Percentiles rank a stretch among this genome's conserved stretches.
Evolutionary conservation across 805 yeast genomes (phyloP).

Genomic region (Millerozyma miso): DNA sequence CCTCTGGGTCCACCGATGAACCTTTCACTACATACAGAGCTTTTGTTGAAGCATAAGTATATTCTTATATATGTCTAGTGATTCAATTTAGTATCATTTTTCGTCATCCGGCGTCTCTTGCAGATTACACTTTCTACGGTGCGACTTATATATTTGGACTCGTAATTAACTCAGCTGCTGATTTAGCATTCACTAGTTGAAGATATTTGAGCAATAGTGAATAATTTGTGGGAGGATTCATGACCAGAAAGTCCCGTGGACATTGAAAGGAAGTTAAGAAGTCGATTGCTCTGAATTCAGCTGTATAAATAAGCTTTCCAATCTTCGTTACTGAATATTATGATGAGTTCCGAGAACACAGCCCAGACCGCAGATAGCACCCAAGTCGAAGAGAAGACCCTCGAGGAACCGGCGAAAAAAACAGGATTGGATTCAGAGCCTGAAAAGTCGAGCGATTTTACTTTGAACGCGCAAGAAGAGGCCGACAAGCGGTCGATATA

Average conservation of each 20-base stretch:
- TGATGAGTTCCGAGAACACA: background rate
- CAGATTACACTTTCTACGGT: too few relatives aligned
- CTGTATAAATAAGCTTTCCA: background rate
- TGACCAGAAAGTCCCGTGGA: too few relatives aligned
- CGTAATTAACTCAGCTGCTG: too few relatives aligned
- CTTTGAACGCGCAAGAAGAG: constrained; percentile 33
- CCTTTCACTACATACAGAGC: constrained; percentile 85
- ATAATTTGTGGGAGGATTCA: too few relatives aligned
- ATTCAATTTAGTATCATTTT: too few relatives aligned
- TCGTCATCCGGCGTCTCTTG: too few relatives aligned
- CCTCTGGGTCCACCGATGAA: constrained; percentile 41
- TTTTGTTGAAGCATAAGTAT: constrained; percentile 59
- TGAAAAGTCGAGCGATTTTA: constrained; percentile 10
- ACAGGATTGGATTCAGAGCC: constrained; percentile 30
- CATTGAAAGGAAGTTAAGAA: too few relatives aligned
- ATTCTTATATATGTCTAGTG: background rate
- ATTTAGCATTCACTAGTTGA: too few relatives aligned
- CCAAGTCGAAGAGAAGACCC: constrained; percentile 1
- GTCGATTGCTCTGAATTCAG: too few relatives aligned
- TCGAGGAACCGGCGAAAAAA: constrained; percentile 7
- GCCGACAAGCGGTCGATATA: constrained; percentile 51
- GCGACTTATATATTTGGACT: too few relatives aligned
- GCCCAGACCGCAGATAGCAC: background rate
- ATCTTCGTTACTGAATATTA: background rate
- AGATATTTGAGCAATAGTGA: too few relatives aligned